Base-by-base conservation (phyloP, 2,329 filamentous ascomycete species). In the Cordyceps tenuipes region DNA sequence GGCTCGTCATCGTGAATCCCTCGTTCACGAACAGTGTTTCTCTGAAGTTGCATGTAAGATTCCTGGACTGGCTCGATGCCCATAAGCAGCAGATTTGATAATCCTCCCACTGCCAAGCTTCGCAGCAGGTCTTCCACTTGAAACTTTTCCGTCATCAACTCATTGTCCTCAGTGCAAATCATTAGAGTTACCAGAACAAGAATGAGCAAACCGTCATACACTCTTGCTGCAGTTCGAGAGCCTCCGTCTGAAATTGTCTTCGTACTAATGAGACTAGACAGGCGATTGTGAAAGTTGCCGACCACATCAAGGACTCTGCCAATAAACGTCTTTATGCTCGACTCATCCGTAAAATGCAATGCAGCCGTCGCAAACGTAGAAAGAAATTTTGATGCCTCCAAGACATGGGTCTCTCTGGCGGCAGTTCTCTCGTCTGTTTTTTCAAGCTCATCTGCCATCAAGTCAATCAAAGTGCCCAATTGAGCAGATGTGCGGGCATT, bases 381-480 rank as follows among this genome's bases (percentile, higher is more conserved):
- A 4, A 83, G 65, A 51, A 83, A 84, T 7, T 72, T 68, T 9
- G 70, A 68, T 1, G 75, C 74, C 36, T 72, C 71, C 17, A 71
- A 66, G 3, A 68, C 43, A 31, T 67, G 61, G 47, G 62, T 63
- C 47, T 66, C 10, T 63, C 64, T 59, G 5, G 57, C 7, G 5
- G 50, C 34, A 26, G 53, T 59, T 6, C 54, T 44, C 12, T 56
- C 51, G 17, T 26, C 48, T 2, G 49, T 36, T 19, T 61, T 61
- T 8, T 71, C 69, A n/a, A 75, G 61, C 50, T 79, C 73, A 39
- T 85, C 82, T 12, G 73, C 68, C 36, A 87, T 71, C 68, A 78
- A 83, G 68, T 87, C 84, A 61, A 85, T 73, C n/a, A 85, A 70
- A 44, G 86, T 75, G 2, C 84, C 84, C 21, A 87, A 64, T 64